These are phyloP conservation scores for Echites panduratus DNA, from an alignment of 257 asterid genomes.

Conservation along the genomic window DNA sequence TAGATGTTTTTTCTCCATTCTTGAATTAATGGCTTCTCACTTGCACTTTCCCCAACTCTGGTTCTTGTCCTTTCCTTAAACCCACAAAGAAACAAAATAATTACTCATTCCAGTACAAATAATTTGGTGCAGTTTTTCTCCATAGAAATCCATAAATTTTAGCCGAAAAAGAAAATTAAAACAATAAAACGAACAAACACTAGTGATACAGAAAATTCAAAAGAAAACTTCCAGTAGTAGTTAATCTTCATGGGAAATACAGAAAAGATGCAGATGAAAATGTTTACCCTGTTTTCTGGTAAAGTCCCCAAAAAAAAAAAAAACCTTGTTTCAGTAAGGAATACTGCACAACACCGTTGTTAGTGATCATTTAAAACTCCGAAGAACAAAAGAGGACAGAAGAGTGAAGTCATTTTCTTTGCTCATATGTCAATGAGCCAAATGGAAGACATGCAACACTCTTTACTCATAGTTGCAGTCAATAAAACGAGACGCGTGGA, in stretches of 20 bases:
- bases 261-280: too few relatives aligned
- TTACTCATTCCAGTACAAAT: neutral
- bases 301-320: too few relatives aligned
- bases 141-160: neutral
- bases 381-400: neutral
- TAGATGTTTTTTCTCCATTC: conserved; percentile 62
- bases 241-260: neutral
- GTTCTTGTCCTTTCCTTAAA: neutral
- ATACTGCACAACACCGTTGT: neutral
- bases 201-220: neutral
- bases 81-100: neutral
- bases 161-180: neutral
- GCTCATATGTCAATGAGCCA: neutral
- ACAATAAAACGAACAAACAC: neutral
- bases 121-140: neutral
- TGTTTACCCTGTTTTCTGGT: neutral
- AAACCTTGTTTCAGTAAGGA: neutral
- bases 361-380: neutral
- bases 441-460: conserved; percentile 1
- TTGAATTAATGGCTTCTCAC: neutral
- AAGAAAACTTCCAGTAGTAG: too few relatives aligned
- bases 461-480: neutral
- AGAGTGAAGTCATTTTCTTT: neutral
- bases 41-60: neutral
- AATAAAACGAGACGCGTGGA: neutral